phyloP scores from a whole-genome alignment of 2,329 filamentous ascomycete genomes.

The Xylariaceae sp. region DNA sequence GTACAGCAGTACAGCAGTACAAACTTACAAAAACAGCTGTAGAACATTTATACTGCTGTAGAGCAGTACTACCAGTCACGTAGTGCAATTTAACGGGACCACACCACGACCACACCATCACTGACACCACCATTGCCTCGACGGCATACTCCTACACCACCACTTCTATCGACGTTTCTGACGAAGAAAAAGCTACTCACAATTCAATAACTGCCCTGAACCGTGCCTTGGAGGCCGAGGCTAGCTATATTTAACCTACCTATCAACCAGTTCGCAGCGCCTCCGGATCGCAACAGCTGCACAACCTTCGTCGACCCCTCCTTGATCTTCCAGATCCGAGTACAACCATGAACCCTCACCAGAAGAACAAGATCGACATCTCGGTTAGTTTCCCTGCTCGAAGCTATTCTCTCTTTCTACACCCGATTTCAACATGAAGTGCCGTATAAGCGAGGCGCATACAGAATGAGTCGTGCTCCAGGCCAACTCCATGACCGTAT shows the following conservation, averaged over 20 bases:
- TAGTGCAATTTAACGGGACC: no score
- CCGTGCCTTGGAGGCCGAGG: background rate
- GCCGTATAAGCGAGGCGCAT: background rate
- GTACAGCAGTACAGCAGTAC: no score
- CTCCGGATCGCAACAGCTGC: background rate
- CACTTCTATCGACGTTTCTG: background rate
- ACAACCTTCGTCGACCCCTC: background rate
- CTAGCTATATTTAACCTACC: no score
- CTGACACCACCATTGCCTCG: slow-evolving; percentile 5
- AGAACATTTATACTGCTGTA: no score
- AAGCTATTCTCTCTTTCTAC: slow-evolving; percentile 6
- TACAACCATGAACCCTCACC: slow-evolving; percentile 80
- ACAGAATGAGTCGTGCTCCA: background rate
- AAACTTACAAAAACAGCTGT: no score
- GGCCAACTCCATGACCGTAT: background rate
- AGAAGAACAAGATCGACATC: slow-evolving; percentile 98
- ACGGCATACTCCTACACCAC: slow-evolving; percentile 3
- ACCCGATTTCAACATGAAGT: background rate
- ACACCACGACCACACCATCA: slow-evolving; percentile 8
- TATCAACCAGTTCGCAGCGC: no score
- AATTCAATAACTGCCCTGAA: background rate
- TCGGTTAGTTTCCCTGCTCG: slow-evolving; percentile 58
- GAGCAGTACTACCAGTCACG: no score
- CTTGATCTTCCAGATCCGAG: background rate
- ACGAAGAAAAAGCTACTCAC: slow-evolving; percentile 1